These are phyloP conservation scores for Citrus sinensis DNA, from an alignment of 345 rosid genomes.

Conservation along the genomic window DVS_A1.0 CM039169.1:30330001-30330500, in stretches of 20 bases:
- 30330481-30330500: background rate
- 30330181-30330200: slow-evolving; percentile 59
- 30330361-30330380: slow-evolving; percentile 66
- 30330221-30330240: background rate
- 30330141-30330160: slow-evolving; percentile 81
- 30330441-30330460: slow-evolving; percentile 71
- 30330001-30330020: background rate
- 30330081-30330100: slow-evolving; percentile 73
- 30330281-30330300: background rate
- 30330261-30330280: background rate
- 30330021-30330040: background rate
- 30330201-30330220: slow-evolving; percentile 35
- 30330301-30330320: slow-evolving; percentile 35
- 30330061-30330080: slow-evolving; percentile 60
- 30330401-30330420: slow-evolving; percentile 71
- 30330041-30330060: background rate
- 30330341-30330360: slow-evolving; percentile 76
- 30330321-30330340: slow-evolving; percentile 70
- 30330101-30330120: slow-evolving; percentile 76
- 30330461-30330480: background rate
- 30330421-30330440: slow-evolving; percentile 77
- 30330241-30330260: background rate
- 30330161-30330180: slow-evolving; percentile 74
- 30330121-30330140: slow-evolving; percentile 68
- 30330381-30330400: slow-evolving; percentile 76